Conservation (phyloP, 2,329 filamentous ascomycete species). For the Fusarium sp. region DNA sequence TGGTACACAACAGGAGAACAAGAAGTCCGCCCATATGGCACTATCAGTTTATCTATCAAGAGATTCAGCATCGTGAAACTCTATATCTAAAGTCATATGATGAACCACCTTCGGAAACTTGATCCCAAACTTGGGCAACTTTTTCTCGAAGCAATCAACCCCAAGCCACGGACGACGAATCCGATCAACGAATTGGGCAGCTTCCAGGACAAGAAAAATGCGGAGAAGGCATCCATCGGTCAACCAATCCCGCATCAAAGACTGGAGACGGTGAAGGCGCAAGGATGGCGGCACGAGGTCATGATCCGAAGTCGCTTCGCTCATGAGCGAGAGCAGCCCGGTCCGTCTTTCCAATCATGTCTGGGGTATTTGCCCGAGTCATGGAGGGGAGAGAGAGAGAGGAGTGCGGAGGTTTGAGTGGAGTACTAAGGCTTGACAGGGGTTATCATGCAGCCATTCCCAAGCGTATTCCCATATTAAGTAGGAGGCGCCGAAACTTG, state of each 20-base stretch:
- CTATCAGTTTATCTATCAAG: neutral
- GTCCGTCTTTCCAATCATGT: constrained; percentile 1
- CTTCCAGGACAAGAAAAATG: constrained; percentile 3
- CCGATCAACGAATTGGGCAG: neutral
- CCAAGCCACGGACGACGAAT: neutral
- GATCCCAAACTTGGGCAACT: neutral
- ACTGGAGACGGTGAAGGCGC: neutral
- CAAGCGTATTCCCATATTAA: constrained; percentile 5
- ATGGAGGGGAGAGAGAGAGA: neutral
- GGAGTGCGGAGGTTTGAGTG: constrained; percentile 16
- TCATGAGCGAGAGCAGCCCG: neutral
- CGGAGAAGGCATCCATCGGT: neutral
- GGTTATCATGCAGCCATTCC: neutral
- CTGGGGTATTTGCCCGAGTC: constrained; percentile 14
- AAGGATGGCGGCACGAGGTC: neutral
- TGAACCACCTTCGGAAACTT: neutral
- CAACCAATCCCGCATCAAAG: neutral
- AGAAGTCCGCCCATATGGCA: neutral
- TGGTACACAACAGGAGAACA: neutral
- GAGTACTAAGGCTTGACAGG: neutral
- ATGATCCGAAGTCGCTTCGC: constrained; percentile 1
- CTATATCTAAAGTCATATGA: neutral
- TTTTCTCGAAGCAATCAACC: neutral
- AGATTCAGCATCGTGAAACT: neutral
- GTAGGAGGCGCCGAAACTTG: constrained; percentile 28